These are phyloP conservation scores for Cytospora piceicola DNA, from an alignment of 2,329 filamentous ascomycete genomes.

Conservation along the genomic window DNA sequence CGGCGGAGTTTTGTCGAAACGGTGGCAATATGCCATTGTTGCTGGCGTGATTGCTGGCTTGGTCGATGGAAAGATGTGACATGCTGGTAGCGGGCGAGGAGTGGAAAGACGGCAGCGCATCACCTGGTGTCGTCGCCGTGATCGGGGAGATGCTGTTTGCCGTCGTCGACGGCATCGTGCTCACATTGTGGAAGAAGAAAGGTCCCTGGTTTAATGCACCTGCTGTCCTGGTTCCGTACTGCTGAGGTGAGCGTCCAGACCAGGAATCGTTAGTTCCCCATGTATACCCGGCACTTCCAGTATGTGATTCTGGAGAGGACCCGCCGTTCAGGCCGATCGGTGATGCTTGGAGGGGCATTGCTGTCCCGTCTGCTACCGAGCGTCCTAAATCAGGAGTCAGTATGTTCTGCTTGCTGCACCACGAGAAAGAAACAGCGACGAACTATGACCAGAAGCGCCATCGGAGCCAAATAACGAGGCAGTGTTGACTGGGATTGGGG, in stretches of 20 bases:
- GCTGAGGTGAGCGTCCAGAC: constrained; percentile 29
- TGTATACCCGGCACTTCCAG: constrained; percentile 29
- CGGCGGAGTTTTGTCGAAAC: constrained; percentile 26
- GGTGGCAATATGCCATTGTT: constrained; percentile 29
- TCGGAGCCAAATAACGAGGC: constrained; percentile 53
- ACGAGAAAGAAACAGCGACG: constrained; percentile 33
- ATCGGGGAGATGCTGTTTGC: constrained; percentile 29
- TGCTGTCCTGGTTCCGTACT: constrained; percentile 27
- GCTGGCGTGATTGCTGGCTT: constrained; percentile 22
- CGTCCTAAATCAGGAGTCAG: constrained; percentile 27
- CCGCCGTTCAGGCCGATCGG: constrained; percentile 28
- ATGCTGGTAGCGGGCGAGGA: constrained; percentile 31
- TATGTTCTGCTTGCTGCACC: constrained; percentile 32
- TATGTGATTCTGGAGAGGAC: constrained; percentile 29
- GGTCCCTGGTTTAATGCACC: constrained; percentile 22
- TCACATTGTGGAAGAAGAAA: constrained; percentile 29
- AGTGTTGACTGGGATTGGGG: constrained; percentile 34
- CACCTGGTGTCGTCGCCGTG: constrained; percentile 29
- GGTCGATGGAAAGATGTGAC: constrained; percentile 31
- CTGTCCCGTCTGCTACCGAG: constrained; percentile 28
- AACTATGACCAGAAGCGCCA: constrained; percentile 41
- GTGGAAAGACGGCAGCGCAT: constrained; percentile 30
- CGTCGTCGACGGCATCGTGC: constrained; percentile 28
- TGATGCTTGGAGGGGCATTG: constrained; percentile 28
- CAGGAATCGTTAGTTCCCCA: constrained; percentile 28